A percentile compares a stretch with the other conserved stretches of the same genome.
These are phyloP conservation scores for Punica granatum DNA, from an alignment of 345 rosid genomes.

Conservation along the genomic window DNA sequence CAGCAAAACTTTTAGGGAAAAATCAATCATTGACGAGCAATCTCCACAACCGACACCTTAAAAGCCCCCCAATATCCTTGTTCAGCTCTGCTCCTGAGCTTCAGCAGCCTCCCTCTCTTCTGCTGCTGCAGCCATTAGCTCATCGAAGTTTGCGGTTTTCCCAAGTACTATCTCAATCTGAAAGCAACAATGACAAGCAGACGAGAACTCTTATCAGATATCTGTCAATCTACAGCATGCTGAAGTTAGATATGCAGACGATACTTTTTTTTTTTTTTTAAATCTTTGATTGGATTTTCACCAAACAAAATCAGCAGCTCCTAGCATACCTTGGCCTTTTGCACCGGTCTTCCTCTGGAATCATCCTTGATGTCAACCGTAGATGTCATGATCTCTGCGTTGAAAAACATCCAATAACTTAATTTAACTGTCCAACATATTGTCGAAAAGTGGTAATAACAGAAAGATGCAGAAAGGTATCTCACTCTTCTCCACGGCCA, in stretches of 20 bases:
- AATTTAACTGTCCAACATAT: neutral
- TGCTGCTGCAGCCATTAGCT: conserved; percentile 61
- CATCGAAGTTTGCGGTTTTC: conserved; percentile 65
- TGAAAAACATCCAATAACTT: neutral
- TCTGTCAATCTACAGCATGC: neutral
- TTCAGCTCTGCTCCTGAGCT: conserved; percentile 18
- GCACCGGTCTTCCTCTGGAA: conserved; percentile 36
- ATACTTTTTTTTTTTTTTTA: neutral
- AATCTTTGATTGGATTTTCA: neutral
- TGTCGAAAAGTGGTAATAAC: neutral
- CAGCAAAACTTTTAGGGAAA: neutral
- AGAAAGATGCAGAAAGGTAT: neutral
- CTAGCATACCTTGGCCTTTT: conserved; percentile 53
- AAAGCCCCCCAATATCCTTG: neutral
- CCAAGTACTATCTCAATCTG: conserved; percentile 61
- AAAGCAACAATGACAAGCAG: neutral
- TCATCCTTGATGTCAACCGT: conserved; percentile 45
- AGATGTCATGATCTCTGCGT: conserved; percentile 37
- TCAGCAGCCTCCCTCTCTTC: conserved; percentile 32
- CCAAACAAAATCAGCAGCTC: neutral
- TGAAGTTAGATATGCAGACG: too few relatives aligned
- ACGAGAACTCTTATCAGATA: neutral
- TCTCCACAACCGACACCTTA: neutral
- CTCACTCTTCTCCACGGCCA: conserved; percentile 60
- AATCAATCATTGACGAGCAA: neutral